phyloP scores from a whole-genome alignment of 148 eudicot genomes.

The Chenopodium berlandieri region DNA sequence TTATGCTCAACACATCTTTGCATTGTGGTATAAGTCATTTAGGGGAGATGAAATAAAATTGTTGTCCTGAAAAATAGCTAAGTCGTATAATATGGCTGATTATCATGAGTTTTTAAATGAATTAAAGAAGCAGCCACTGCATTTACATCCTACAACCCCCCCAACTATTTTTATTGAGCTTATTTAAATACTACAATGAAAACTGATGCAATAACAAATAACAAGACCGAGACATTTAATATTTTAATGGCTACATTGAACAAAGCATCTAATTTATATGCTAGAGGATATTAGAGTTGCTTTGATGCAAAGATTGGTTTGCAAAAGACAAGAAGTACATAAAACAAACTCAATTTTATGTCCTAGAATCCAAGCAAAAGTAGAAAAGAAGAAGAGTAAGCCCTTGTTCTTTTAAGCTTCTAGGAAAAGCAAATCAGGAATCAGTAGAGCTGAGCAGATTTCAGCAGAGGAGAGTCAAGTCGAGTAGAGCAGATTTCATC shows the following conservation, averaged over 20 bases:
- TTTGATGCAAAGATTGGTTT: neutral
- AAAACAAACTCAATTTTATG: too few species aligned
- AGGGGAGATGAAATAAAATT: conserved; percentile 13
- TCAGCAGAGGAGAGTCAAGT: too few species aligned
- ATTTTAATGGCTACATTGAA: neutral
- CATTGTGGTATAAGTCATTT: neutral
- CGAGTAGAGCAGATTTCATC: too few species aligned
- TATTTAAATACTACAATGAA: too few species aligned
- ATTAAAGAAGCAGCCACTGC: neutral
- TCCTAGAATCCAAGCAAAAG: neutral
- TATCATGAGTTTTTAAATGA: neutral
- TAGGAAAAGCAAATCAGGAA: too few species aligned
- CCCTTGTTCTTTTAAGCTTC: too few species aligned
- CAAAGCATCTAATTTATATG: neutral
- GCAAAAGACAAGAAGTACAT: neutral
- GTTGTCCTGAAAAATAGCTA: neutral
- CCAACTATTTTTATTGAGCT: neutral
- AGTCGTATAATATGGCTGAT: neutral
- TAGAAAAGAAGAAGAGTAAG: too few species aligned
- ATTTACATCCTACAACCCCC: neutral
- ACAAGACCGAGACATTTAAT: neutral
- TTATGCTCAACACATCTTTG: conserved; percentile 3
- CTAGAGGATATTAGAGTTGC: neutral
- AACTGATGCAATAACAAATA: neutral
- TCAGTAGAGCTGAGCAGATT: too few species aligned